phyloP scores from a whole-genome alignment of 768 basidiomycete genomes.

The Agrocybe praecox region DNA sequence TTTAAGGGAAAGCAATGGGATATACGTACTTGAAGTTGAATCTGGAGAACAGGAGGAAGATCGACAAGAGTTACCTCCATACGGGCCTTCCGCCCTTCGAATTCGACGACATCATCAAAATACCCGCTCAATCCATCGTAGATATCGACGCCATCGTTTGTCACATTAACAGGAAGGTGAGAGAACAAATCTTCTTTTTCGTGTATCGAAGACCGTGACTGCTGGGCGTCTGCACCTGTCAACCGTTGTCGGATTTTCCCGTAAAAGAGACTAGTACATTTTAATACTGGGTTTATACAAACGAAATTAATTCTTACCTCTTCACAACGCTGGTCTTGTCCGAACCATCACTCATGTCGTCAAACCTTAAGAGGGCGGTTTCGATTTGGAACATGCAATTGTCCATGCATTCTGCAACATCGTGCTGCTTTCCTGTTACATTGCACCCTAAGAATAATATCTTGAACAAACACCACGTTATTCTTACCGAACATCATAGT shows the following conservation, averaged over 20 bases:
- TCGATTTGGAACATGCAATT: conserved; percentile 99
- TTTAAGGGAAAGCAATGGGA: background rate
- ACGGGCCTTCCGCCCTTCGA: conserved; percentile 82
- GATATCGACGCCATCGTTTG: conserved; percentile 85
- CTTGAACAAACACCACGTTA: background rate
- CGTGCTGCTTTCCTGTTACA: conserved; percentile 85
- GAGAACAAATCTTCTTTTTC: conserved; percentile 94
- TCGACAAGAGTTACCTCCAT: conserved; percentile 89
- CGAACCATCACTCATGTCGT: conserved; percentile 47
- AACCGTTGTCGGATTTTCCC: conserved; percentile 75
- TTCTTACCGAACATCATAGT: conserved; percentile 88
- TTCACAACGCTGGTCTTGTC: conserved; percentile 82
- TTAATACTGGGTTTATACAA: background rate
- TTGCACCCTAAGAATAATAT: conserved; percentile 10
- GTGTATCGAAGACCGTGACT: conserved; percentile 60
- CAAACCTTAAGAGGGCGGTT: conserved; percentile 82
- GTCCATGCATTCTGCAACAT: conserved; percentile 99
- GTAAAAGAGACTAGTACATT: conserved; percentile 64
- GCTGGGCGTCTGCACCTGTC: conserved; percentile 35
- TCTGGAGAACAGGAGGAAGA: conserved; percentile 88
- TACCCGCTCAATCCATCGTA: conserved; percentile 93
- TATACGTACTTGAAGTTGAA: conserved; percentile 84
- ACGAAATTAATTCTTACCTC: conserved; percentile 45
- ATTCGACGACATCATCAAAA: conserved; percentile 87
- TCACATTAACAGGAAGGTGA: conserved; percentile 91